Conservation (phyloP, 2,329 filamentous ascomycete species). For the Beauveria australis region DNA sequence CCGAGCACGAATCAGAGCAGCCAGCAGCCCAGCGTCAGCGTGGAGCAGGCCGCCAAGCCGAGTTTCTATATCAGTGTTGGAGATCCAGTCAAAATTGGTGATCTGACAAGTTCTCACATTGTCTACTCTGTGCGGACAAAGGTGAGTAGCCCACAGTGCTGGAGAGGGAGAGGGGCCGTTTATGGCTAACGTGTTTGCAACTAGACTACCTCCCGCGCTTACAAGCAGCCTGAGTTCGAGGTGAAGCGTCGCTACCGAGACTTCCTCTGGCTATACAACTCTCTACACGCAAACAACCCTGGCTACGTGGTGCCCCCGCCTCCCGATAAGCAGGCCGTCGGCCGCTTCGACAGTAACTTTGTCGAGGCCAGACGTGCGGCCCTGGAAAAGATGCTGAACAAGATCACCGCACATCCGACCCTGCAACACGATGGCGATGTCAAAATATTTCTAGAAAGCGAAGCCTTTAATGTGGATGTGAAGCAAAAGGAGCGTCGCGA, state of each 20-base stretch:
- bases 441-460: constrained; percentile 94
- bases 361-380: constrained; percentile 87
- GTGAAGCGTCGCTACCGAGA: constrained; percentile 92
- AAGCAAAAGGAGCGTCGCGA: constrained; percentile 96
- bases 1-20: constrained; percentile 43
- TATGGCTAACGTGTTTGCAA: constrained; percentile 12
- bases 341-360: constrained; percentile 92
- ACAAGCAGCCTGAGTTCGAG: constrained; percentile 83
- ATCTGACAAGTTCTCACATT: constrained; percentile 93
- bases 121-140: constrained; percentile 94
- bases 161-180: background rate
- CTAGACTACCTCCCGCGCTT: constrained; percentile 91
- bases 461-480: constrained; percentile 89
- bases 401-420: constrained; percentile 79
- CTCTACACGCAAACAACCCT: constrained; percentile 87
- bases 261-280: constrained; percentile 96
- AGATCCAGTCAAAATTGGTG: constrained; percentile 95
- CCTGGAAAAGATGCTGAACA: constrained; percentile 96
- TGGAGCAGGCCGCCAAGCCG: constrained; percentile 91
- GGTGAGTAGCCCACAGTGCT: constrained; percentile 41
- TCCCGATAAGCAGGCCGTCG: constrained; percentile 95
- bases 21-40: constrained; percentile 69
- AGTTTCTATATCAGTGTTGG: constrained; percentile 86
- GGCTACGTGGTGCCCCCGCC: constrained; percentile 92
- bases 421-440: constrained; percentile 89